Percentiles rank a stretch among this genome's conserved stretches.
Evolutionary conservation across 768 basidiomycete species (phyloP).

Genomic region (Phylloporus rhodoxanthus): DNA sequence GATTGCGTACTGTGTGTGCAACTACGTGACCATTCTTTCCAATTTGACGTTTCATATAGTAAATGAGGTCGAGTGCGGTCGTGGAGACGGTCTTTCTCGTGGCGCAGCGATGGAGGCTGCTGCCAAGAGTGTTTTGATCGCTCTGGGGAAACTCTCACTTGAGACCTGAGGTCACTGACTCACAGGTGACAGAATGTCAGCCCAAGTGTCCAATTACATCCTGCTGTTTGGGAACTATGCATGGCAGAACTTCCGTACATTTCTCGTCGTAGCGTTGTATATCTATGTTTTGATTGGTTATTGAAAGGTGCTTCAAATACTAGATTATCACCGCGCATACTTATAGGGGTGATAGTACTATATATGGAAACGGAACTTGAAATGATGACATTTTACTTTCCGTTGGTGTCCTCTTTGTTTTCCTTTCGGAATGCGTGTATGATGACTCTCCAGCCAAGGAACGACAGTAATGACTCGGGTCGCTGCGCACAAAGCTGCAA

Average conservation of each 20-base stretch:
- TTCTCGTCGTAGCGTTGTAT: too few species aligned
- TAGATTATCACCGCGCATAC: too few species aligned
- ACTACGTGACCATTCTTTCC: not conserved
- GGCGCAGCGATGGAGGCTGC: slow-evolving; percentile 23
- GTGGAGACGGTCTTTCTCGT: slow-evolving; percentile 14
- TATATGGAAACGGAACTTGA: slow-evolving; percentile 6
- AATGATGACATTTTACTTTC: not conserved
- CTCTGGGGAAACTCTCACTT: not conserved
- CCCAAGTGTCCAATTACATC: not conserved
- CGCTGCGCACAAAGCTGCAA: slow-evolving; percentile 5
- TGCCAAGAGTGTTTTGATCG: slow-evolving; percentile 14
- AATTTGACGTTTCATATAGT: slow-evolving; percentile 10
- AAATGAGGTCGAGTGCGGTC: slow-evolving; percentile 17
- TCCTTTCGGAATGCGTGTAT: not conserved
- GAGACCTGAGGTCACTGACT: not conserved
- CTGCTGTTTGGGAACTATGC: not conserved
- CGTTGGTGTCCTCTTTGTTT: not conserved
- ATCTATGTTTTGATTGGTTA: not conserved
- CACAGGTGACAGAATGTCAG: not conserved
- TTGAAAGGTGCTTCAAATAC: too few species aligned
- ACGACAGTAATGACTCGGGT: slow-evolving; percentile 1
- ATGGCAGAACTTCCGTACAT: not conserved
- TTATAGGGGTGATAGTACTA: slow-evolving; percentile 15
- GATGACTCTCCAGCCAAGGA: not conserved
- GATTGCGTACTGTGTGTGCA: slow-evolving; percentile 18